Evolutionary conservation across 1,284 basidiomycete genomes (phyloP), one percentile per base, ranked within the genome.

Genomic region (Peniophora sp.): DNA sequence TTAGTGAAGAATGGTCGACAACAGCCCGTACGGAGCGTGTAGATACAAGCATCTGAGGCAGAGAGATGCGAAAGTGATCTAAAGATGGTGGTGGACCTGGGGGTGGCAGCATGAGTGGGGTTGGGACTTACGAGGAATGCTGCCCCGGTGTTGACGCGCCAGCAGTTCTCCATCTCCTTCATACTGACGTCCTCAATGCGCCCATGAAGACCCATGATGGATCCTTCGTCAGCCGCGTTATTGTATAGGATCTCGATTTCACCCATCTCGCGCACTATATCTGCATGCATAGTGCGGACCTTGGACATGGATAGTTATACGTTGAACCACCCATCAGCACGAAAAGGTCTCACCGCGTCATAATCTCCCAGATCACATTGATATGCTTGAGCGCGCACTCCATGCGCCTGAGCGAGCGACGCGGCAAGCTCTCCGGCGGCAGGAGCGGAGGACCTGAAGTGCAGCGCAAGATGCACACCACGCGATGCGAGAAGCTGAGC

Each of bases 391-490:
- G 70, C 72, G n/a, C 63, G 65, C 6, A 75, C 67, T 23, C 63
- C 67, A 8, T 55, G 56, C 9, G 66, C 55, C 1, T 59, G 48
- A 17, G 56, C 53, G 1, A 79, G 57, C 46, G 73, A 64, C 2
- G 57, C 36, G n/a, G 73, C 69, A 14, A 79, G 66, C 3, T 62
- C 62, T 1, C 66, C 60, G 0, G 68, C 68, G 17, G 58, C 62
- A 0, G 67, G 69, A 49, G 65, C 63, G 6, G 70, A 63, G 1
- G 69, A 63, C 50, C 70, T 65, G 60, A 76, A 77, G 59, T 79
- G 77, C 17, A 79, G 68, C 6, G 78, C 78, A 55, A 79, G 73
- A 23, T 69, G 70, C 52, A 74, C 73, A 2, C 77, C 77, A 16
- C 62, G 68, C 1, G 63, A 58, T 1, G 74, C 77, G 17, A 80